A percentile compares a stretch with the other conserved stretches of the same genome.
Conservation (phyloP, 129 eudicot genomes). For the Tanacetum coccineum region DNA sequence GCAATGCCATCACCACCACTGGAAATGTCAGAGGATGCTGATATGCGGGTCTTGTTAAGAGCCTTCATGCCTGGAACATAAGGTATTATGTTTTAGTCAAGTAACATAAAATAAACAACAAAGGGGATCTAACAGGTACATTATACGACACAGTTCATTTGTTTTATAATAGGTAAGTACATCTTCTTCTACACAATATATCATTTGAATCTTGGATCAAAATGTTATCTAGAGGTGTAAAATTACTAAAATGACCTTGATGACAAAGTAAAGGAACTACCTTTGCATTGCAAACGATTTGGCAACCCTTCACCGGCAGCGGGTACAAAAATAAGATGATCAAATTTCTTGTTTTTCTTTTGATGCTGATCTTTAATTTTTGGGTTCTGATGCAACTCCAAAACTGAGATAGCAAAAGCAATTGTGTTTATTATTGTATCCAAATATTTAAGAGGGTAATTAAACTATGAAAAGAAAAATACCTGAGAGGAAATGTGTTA, state of each 20-base stretch:
- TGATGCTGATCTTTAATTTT: constrained; percentile 30
- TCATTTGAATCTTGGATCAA: too few relatives aligned
- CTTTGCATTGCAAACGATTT: constrained; percentile 90
- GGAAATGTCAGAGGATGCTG: constrained; percentile 27
- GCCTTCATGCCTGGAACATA: constrained; percentile 59
- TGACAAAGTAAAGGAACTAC: constrained; percentile 28
- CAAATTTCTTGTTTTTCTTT: constrained; percentile 41
- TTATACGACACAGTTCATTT: too few relatives aligned
- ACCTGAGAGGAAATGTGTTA: constrained; percentile 71
- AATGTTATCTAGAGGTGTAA: not conserved
- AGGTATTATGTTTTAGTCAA: not conserved
- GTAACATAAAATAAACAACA: too few relatives aligned
- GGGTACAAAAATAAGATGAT: constrained; percentile 83
- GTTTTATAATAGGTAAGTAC: too few relatives aligned
- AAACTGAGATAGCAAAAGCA: constrained; percentile 39
- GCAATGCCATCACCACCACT: constrained; percentile 42
- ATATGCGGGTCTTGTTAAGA: constrained; percentile 54
- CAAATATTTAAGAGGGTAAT: not conserved
- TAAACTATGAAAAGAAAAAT: constrained; percentile 12
- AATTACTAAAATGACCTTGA: constrained; percentile 18
- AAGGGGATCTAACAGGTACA: not conserved
- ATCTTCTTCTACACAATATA: too few relatives aligned
- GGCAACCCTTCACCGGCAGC: constrained; percentile 89
- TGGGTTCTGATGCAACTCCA: constrained; percentile 53
- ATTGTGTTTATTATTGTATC: not conserved